Evolutionary conservation across 2,329 filamentous ascomycete species (phyloP), one percentile per base, ranked within the genome.

Genomic region (Cercospora sp.): DNA sequence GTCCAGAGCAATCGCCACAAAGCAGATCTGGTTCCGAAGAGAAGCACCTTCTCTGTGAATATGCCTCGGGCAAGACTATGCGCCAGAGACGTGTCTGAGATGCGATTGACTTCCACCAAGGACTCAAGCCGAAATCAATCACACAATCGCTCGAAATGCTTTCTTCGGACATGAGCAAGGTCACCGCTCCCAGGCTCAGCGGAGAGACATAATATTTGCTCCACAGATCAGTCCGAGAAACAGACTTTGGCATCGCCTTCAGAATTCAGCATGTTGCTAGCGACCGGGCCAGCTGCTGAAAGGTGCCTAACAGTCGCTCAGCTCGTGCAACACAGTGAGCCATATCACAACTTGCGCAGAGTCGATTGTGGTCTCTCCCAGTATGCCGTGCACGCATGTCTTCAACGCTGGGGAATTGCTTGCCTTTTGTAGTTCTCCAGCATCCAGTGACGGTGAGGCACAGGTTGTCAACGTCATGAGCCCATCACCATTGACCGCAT

Each of bases 401-500:
- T n/a, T n/a, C 16, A 7, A 53, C 48, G 16, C 13, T 12, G 48
- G 6, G 2, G 18, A 13, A 20, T 5, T 53, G 36, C 18, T 48
- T 48, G 42, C 42, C 8, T 12, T 12, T 13, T 13, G 10, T 23
- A 20, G 18, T 48, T 18, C 18, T 12, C 18, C 42, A 23, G 53
- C 53, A 8, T 57, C 53, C 23, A 6, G 53, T 31, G 53, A 31
- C 53, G 53, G 53, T 10, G 28, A 31, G 53, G 53, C 53, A 31
- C 53, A 57, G 53, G 53, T 57, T 9, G 28, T 26, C 12, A 31
- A 30, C 53, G 53, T 57, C 53, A 57, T 57, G 53, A 57, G 18
- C 23, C 28, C 53, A 57, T 57, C 53, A 57, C 53, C 53, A 31
- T 57, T 30, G 53, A 57, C 53, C 53, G 53, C 61, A 64, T 57